A percentile compares a stretch with the other conserved stretches of the same genome.
Conservation (phyloP, 2,329 filamentous ascomycete genomes). For the Lecanicillium sp. region DNA sequence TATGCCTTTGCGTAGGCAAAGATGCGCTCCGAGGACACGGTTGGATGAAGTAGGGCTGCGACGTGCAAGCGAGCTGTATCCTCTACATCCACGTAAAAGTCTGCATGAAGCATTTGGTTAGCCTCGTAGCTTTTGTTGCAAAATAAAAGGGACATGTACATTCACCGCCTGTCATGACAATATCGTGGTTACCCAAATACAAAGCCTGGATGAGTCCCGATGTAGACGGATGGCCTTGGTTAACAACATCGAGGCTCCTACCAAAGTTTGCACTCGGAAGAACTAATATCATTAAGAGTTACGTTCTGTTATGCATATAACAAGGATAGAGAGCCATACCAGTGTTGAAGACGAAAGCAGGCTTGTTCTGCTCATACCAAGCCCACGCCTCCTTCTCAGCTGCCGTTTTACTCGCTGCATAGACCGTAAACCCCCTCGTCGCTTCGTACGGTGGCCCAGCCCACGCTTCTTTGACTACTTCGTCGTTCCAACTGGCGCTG, state of each 20-base stretch:
- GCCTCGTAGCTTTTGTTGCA: not conserved
- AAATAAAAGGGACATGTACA: not conserved
- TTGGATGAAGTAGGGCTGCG: slow-evolving; percentile 15
- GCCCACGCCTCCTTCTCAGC: slow-evolving; percentile 30
- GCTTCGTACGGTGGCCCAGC: slow-evolving; percentile 24
- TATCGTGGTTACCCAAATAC: slow-evolving; percentile 11
- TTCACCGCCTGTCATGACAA: slow-evolving; percentile 2
- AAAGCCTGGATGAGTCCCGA: slow-evolving; percentile 12
- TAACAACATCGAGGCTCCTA: slow-evolving; percentile 10
- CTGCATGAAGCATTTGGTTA: too few relatives aligned
- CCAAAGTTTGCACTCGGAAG: slow-evolving; percentile 9
- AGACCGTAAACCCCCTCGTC: slow-evolving; percentile 19
- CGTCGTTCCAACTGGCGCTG: slow-evolving; percentile 26
- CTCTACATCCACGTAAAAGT: slow-evolving; percentile 13
- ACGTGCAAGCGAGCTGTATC: slow-evolving; percentile 18
- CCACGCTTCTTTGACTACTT: slow-evolving; percentile 23
- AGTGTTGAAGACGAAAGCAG: slow-evolving; percentile 18
- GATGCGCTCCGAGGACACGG: slow-evolving; percentile 16
- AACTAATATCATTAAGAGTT: not conserved
- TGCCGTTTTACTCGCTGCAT: slow-evolving; percentile 29
- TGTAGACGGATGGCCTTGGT: slow-evolving; percentile 13
- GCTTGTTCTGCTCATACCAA: slow-evolving; percentile 20
- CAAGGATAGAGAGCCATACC: slow-evolving; percentile 3
- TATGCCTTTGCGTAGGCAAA: slow-evolving; percentile 14
- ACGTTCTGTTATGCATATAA: not conserved